Percentiles rank a stretch among this genome's conserved stretches.
Evolutionary conservation across 345 rosid species (phyloP).

Genomic region (Xanthoceras sorbifolium): DNA sequence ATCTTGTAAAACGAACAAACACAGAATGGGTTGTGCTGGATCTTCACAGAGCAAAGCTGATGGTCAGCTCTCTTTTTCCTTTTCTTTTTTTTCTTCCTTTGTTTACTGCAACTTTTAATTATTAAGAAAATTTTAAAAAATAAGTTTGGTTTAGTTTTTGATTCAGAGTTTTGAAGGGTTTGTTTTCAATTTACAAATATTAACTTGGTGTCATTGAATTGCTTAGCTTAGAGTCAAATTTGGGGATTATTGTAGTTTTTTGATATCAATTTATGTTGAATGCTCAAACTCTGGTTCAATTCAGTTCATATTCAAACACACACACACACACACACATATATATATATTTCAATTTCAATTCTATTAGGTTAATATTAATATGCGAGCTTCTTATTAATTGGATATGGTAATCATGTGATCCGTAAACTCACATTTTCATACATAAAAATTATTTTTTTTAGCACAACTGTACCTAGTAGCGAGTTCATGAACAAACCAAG

Average conservation of each 20-base stretch:
- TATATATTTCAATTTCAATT: too few species aligned
- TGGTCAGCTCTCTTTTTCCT: conserved; percentile 38
- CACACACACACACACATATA: too few species aligned
- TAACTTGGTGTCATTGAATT: background rate
- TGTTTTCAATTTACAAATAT: too few species aligned
- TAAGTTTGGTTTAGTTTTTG: background rate
- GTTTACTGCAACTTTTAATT: too few species aligned
- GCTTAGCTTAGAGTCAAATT: background rate
- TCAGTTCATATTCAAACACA: too few species aligned
- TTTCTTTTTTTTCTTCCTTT: background rate
- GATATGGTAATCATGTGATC: background rate
- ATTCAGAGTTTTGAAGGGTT: background rate
- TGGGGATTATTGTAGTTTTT: background rate
- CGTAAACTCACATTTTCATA: background rate
- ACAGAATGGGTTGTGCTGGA: conserved; percentile 76
- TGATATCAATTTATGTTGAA: background rate
- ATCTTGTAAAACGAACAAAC: background rate
- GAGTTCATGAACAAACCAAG: too few species aligned
- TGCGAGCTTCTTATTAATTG: background rate
- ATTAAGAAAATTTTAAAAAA: too few species aligned
- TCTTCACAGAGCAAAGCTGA: conserved; percentile 68
- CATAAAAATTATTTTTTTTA: background rate
- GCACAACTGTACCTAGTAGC: too few species aligned
- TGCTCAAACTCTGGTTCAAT: too few species aligned
- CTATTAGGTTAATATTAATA: too few species aligned